Conservation (phyloP, 2,329 filamentous ascomycete species). For the Scedosporium dehoogii region DNA sequence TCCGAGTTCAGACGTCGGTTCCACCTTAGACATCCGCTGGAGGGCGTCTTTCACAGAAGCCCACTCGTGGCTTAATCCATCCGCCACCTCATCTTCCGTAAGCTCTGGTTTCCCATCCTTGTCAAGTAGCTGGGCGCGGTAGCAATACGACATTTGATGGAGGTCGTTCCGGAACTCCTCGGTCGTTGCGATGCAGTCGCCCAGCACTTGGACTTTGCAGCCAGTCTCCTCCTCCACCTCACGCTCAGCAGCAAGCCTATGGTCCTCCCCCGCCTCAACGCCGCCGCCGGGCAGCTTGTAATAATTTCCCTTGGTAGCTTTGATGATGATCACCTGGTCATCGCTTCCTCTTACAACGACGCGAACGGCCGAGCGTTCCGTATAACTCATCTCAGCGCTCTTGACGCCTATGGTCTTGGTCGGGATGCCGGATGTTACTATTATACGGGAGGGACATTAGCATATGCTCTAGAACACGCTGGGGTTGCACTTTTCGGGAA, state of each 20-base stretch:
- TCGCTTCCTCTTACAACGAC: conserved; percentile 5
- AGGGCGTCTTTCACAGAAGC: background rate
- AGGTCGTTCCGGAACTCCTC: conserved; percentile 10
- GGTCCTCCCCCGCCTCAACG: conserved; percentile 7
- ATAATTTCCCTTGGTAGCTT: conserved; percentile 8
- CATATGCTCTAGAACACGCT: too few species aligned
- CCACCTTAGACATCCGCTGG: background rate
- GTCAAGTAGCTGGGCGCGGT: conserved; percentile 8
- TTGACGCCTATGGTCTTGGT: background rate
- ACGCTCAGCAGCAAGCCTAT: conserved; percentile 2
- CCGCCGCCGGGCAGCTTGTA: conserved; percentile 12
- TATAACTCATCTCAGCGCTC: background rate
- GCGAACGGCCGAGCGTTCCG: conserved; percentile 7
- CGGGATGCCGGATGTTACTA: background rate
- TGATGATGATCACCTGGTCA: conserved; percentile 6
- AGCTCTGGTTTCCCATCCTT: conserved; percentile 6
- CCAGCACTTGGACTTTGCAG: background rate
- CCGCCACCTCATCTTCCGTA: conserved; percentile 8
- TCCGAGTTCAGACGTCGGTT: background rate
- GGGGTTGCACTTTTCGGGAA: too few species aligned
- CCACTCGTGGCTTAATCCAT: conserved; percentile 9
- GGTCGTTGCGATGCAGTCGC: conserved; percentile 6
- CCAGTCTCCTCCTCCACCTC: conserved; percentile 10
- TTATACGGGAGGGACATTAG: too few species aligned
- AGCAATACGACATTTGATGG: conserved; percentile 10